These are phyloP conservation scores for Aspergillus candidus DNA, from an alignment of 2,329 filamentous ascomycete species.

Conservation along the genomic window DNA sequence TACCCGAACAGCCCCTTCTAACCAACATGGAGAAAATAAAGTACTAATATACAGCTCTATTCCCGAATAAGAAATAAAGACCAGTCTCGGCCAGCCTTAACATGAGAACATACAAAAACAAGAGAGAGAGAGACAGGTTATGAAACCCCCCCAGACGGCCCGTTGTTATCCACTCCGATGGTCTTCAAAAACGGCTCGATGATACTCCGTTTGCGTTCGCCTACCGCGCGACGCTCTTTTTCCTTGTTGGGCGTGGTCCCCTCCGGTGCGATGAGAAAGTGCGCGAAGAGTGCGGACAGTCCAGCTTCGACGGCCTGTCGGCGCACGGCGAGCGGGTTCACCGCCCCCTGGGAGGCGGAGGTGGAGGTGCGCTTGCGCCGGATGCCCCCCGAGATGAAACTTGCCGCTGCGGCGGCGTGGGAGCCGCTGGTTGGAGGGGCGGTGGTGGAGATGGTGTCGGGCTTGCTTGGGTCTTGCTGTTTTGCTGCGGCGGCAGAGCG, in stretches of 20 bases:
- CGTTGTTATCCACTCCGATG: slow-evolving; percentile 29
- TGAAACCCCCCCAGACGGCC: slow-evolving; percentile 25
- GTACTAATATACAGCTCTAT: too few species aligned
- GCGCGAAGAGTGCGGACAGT: slow-evolving; percentile 61
- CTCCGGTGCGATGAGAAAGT: slow-evolving; percentile 53
- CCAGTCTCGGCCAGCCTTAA: too few species aligned
- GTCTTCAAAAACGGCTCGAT: slow-evolving; percentile 63
- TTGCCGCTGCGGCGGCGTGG: slow-evolving; percentile 18
- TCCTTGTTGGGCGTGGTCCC: slow-evolving; percentile 40
- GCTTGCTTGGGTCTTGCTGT: slow-evolving; percentile 1
- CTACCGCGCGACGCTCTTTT: slow-evolving; percentile 54
- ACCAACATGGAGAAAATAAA: too few species aligned
- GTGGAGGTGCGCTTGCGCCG: slow-evolving; percentile 23
- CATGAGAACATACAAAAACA: too few species aligned
- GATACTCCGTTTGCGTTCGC: slow-evolving; percentile 60
- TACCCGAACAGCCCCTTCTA: too few species aligned
- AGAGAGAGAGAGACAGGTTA: slow-evolving; percentile 1
- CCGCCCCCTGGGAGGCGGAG: slow-evolving; percentile 22
- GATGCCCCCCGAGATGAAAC: slow-evolving; percentile 27
- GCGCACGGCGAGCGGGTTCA: slow-evolving; percentile 48
- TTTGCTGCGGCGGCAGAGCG: slow-evolving; percentile 3
- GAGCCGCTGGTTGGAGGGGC: slow-evolving; percentile 6
- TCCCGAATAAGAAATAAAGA: too few species aligned
- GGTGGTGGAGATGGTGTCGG: slow-evolving; percentile 2
- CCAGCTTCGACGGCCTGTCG: slow-evolving; percentile 55